Evolutionary conservation across 2,329 filamentous ascomycete genomes (phyloP), one percentile per base, ranked within the genome.

Genomic region (Coleophoma crateriformis): DNA sequence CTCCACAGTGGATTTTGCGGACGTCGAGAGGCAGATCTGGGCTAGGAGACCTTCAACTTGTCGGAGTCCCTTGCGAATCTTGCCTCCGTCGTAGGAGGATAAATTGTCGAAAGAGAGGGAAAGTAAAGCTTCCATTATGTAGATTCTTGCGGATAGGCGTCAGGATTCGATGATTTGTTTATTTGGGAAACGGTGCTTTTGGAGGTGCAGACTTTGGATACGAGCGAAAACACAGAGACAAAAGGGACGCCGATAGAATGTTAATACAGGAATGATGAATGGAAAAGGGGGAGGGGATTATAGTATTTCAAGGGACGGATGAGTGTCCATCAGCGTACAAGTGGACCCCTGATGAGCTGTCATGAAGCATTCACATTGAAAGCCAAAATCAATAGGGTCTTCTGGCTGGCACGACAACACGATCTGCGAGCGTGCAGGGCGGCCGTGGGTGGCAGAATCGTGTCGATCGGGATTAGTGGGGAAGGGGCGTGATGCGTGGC

Each of bases 51-150:
- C 90, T 71, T 97, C 92, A 56, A 97, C 90, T 72, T 96, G 92
- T 58, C 90, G 87, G 58, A 97, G 73, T 46, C 92, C 94, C 73
- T 96, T 97, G 61, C 90, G 86, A 65, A 97, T 88, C 73, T 96
- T 96, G 67, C 79, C 77, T 50, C 85, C 84, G 62, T 96, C 90
- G 68, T 91, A 91, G 45, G 91, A 96, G 53, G 91, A 95, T 57
- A 96, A 85, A 71, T 95, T 95, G 74, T 96, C 91, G 71, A 97
- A 97, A 53, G 92, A 90, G 67, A 95, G 84, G 41, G 90, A 95
- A 49, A 97, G 78, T 27, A 97, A 80, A 47, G 88, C 84, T 74
- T 97, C 94, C 94, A 97, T 97, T 63, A 60, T 69, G 62, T 49
- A 45, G 53, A 45, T 44, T 44, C 54, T 52, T 51, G 13, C 47